Evolutionary conservation across 192 early-diverging fungal species (phyloP).

Genomic region (Chytriomyces hyalinus): DNA sequence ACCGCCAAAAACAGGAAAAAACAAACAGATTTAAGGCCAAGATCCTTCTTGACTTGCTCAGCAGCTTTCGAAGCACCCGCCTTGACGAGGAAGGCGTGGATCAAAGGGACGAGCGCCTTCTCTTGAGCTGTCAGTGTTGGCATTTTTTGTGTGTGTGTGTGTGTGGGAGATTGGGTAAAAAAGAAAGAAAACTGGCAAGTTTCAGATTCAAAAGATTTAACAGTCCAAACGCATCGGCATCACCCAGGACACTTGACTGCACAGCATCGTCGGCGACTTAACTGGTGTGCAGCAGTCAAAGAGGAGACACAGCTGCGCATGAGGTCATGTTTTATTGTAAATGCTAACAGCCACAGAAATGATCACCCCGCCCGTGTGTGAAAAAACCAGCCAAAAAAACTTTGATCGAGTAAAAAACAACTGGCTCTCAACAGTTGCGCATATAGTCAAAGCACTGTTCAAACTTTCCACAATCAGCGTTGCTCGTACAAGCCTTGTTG

Average conservation of each 20-base stretch:
- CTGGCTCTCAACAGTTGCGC: not conserved
- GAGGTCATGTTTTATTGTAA: no score
- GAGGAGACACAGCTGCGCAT: no score
- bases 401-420: not conserved
- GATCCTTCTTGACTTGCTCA: slow-evolving; percentile 39
- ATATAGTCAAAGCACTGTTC: slow-evolving; percentile 12
- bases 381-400: not conserved
- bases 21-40: slow-evolving; percentile 14
- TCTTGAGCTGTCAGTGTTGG: slow-evolving; percentile 18
- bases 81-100: slow-evolving; percentile 38
- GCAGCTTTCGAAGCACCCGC: slow-evolving; percentile 35
- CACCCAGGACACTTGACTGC: no score
- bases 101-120: slow-evolving; percentile 31
- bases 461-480: not conserved
- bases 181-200: no score
- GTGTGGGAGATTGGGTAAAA: no score
- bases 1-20: not conserved
- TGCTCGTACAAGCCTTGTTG: not conserved
- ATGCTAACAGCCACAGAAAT: no score
- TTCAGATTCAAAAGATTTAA: no score
- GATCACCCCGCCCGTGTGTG: no score
- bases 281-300: no score
- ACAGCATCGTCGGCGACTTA: no score
- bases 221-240: no score
- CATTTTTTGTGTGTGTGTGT: no score